Base-by-base conservation (phyloP, 2,329 filamentous ascomycete genomes). In the Ceratocystis ficicola region DNA sequence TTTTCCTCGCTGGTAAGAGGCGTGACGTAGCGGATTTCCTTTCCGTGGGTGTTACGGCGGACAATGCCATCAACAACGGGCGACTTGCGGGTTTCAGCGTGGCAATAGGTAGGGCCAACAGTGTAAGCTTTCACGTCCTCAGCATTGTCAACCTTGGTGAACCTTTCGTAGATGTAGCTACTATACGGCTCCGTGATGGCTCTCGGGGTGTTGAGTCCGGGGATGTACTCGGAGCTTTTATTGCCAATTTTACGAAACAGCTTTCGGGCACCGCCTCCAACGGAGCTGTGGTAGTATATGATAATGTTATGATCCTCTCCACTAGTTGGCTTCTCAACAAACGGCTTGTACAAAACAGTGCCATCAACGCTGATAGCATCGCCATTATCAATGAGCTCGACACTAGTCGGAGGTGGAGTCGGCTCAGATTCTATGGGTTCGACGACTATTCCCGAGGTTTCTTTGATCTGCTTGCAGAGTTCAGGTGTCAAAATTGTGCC, bases 61-160 rank as follows among this genome's bases (percentile, higher is more conserved):
- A 99, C 94, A 62, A 99, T 82, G 12, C 94, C 94, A 75, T 99
- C 94, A 7, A 99, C 94, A 2, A 97, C 94, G 2, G 94, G 94
- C 0, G 92, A 97, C 75, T 97, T 99, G 71, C 94, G 84, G 2
- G 94, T 99, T 76, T 99, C 94, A 0, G 94, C 94, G 72, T 99
- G 94, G 74, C 94, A 99, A 73, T 92, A 99, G 57, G 85, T 84
- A 0, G 91, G 86, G 0, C 94, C 94, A 20, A 99, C 95, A 0
- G 94, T 99, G 75, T 99, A 99, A 1, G 93, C 94, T 76, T 99
- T 99, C 72, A 99, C 93, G 74, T 99, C 94, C 75, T 99, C 94
- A 0, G 93, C 89, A 73, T 99, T 97, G 72, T 97, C 93, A 15
- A 96, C 92, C 70, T 90, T 86, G 78, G 99, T 87, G 71, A 99